Evolutionary conservation across 805 yeast genomes (phyloP).

Genomic region (Schwanniomyces yamadae): DNA sequence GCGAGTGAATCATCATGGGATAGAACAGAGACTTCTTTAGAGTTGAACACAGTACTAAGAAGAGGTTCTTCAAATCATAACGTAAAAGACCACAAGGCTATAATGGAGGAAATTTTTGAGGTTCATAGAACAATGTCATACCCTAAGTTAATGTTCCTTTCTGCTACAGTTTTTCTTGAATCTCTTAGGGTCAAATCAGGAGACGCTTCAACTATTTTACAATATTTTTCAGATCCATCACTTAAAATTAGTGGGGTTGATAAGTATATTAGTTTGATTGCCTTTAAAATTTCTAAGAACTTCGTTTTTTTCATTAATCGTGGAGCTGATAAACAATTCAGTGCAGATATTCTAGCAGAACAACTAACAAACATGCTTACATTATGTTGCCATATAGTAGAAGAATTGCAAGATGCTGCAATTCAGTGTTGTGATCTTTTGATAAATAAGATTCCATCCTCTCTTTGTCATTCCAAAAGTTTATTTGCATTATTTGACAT

Average conservation of each 20-base stretch:
- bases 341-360: slow-evolving; percentile 54
- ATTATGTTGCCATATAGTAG: slow-evolving; percentile 75
- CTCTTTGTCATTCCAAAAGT: slow-evolving; percentile 71
- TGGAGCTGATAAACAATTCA: slow-evolving; percentile 55
- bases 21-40: slow-evolving; percentile 87
- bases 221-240: slow-evolving; percentile 86
- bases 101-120: slow-evolving; percentile 50
- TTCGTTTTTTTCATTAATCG: slow-evolving; percentile 52
- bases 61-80: slow-evolving; percentile 85
- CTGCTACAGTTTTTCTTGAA: slow-evolving; percentile 80
- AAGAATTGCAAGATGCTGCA: slow-evolving; percentile 74
- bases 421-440: slow-evolving; percentile 71
- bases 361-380: slow-evolving; percentile 70
- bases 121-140: slow-evolving; percentile 57
- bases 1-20: slow-evolving; percentile 79
- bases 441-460: slow-evolving; percentile 66
- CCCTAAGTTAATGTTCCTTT: slow-evolving; percentile 82
- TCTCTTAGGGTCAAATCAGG: slow-evolving; percentile 76
- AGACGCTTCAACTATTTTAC: slow-evolving; percentile 71
- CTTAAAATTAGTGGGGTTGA: slow-evolving; percentile 60
- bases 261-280: slow-evolving; percentile 63
- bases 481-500: slow-evolving; percentile 80
- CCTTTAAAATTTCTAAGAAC: slow-evolving; percentile 56
- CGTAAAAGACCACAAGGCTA: slow-evolving; percentile 70
- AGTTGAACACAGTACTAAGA: slow-evolving; percentile 84